These are phyloP conservation scores for Clavispora phyllophila DNA, from an alignment of 805 yeast species.

Conservation along the genomic window DNA sequence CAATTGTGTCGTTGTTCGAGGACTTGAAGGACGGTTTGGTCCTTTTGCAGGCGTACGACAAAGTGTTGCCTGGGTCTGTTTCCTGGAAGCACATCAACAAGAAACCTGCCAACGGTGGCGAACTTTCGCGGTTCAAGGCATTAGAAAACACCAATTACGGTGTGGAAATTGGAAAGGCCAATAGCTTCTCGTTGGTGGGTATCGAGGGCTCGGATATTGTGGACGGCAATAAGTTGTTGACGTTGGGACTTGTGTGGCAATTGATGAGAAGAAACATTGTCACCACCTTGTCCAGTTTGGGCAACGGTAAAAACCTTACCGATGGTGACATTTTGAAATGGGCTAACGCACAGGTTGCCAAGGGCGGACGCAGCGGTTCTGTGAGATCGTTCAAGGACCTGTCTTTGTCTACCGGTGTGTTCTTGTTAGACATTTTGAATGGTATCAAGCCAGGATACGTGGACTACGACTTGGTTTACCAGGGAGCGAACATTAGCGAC, in stretches of 20 bases:
- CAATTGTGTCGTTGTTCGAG: conserved; percentile 86
- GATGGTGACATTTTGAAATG: conserved; percentile 87
- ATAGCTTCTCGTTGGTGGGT: conserved; percentile 90
- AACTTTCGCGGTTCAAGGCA: conserved; percentile 86
- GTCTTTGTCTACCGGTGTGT: conserved; percentile 70
- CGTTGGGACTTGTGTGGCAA: conserved; percentile 96
- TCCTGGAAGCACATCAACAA: conserved; percentile 76
- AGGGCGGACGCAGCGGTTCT: conserved; percentile 73
- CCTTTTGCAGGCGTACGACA: conserved; percentile 87
- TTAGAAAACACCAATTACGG: conserved; percentile 97
- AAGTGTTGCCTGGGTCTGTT: conserved; percentile 91
- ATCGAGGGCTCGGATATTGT: conserved; percentile 97
- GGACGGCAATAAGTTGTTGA: conserved; percentile 85
- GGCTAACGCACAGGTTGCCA: conserved; percentile 83
- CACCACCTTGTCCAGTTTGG: conserved; percentile 69
- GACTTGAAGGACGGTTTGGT: conserved; percentile 91
- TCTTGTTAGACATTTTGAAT: conserved; percentile 81
- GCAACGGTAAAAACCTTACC: conserved; percentile 63
- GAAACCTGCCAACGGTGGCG: conserved; percentile 69
- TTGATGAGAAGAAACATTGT: conserved; percentile 94
- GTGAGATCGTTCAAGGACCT: conserved; percentile 85
- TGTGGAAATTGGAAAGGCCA: conserved; percentile 92
- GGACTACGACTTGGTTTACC: conserved; percentile 84
- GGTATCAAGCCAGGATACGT: conserved; percentile 98
- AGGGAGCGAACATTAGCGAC: conserved; percentile 58